These are phyloP conservation scores for Paramyrothecium sp. DNA, from an alignment of 2,329 filamentous ascomycete species.

Conservation along the genomic window DNA sequence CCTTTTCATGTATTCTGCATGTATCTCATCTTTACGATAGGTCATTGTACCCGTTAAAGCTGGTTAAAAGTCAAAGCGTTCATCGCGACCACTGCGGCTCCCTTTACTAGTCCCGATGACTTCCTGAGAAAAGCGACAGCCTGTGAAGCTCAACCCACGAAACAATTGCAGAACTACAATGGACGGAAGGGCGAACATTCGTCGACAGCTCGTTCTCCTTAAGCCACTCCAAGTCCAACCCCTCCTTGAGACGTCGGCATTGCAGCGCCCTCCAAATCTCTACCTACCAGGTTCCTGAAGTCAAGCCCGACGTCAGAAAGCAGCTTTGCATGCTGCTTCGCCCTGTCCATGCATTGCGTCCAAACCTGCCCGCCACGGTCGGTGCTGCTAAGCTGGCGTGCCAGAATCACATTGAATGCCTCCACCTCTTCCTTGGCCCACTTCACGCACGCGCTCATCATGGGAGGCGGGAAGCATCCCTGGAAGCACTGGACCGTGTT, in stretches of 20 bases:
- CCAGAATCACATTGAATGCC: conserved; percentile 80
- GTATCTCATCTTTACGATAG: too few relatives aligned
- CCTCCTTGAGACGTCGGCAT: conserved; percentile 7
- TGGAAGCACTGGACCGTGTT: conserved; percentile 93
- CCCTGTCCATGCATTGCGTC: conserved; percentile 79
- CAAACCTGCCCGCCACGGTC: conserved; percentile 74
- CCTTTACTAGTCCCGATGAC: too few relatives aligned
- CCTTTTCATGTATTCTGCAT: too few relatives aligned
- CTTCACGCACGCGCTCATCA: conserved; percentile 93
- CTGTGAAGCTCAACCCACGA: too few relatives aligned
- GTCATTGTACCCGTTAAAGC: not conserved
- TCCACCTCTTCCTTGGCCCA: conserved; percentile 98
- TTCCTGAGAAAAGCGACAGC: too few relatives aligned
- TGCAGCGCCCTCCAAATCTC: conserved; percentile 39
- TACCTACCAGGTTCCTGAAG: conserved; percentile 78
- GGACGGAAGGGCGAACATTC: not conserved
- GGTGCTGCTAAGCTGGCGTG: conserved; percentile 82
- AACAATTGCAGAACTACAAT: too few relatives aligned
- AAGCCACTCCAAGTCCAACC: conserved; percentile 28
- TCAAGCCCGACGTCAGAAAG: conserved; percentile 85
- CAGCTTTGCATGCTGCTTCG: conserved; percentile 76
- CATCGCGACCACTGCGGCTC: too few relatives aligned
- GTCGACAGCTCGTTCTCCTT: conserved; percentile 6
- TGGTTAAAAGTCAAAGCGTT: conserved; percentile 1
- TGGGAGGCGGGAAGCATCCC: conserved; percentile 76